Conservation (phyloP, 805 yeast species). For the Saccharomycopsis fodiens region DNA sequence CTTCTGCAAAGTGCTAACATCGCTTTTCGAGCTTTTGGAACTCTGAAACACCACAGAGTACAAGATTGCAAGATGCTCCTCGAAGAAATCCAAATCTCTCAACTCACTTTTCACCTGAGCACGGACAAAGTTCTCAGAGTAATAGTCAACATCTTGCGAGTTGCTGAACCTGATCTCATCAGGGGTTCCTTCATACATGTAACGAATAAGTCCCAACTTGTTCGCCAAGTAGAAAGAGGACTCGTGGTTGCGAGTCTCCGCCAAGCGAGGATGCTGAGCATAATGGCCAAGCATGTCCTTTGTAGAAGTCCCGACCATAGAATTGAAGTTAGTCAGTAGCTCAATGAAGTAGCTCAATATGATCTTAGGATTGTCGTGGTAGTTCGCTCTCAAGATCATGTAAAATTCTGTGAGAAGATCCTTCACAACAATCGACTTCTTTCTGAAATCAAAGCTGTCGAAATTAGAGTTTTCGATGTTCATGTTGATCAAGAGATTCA, state of each 20-base stretch:
- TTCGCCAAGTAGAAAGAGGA: conserved; percentile 16
- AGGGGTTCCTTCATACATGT: conserved; percentile 5
- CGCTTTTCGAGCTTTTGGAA: neutral
- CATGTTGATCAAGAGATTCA: conserved; percentile 10
- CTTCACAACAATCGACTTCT: conserved; percentile 4
- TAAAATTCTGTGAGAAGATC: conserved; percentile 17
- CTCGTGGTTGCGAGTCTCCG: neutral
- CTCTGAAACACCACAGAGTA: conserved; percentile 9
- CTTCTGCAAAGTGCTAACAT: neutral
- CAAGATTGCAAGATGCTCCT: conserved; percentile 12
- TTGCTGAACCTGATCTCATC: conserved; percentile 8
- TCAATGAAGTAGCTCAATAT: conserved; percentile 14
- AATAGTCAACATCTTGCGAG: conserved; percentile 10
- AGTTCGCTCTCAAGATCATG: conserved; percentile 6
- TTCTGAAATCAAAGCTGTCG: neutral
- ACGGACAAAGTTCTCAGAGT: conserved; percentile 5
- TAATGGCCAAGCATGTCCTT: conserved; percentile 1
- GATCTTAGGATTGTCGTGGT: conserved; percentile 10
- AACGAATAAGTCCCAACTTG: conserved; percentile 13
- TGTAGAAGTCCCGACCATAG: neutral
- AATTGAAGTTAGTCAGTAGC: conserved; percentile 1
- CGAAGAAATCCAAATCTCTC: conserved; percentile 3
- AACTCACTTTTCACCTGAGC: conserved; percentile 7
- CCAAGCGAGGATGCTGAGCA: neutral
- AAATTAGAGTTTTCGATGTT: conserved; percentile 1